phyloP scores from a whole-genome alignment of 75 land plant species.

The Isoetes taiwanensis region DNA sequence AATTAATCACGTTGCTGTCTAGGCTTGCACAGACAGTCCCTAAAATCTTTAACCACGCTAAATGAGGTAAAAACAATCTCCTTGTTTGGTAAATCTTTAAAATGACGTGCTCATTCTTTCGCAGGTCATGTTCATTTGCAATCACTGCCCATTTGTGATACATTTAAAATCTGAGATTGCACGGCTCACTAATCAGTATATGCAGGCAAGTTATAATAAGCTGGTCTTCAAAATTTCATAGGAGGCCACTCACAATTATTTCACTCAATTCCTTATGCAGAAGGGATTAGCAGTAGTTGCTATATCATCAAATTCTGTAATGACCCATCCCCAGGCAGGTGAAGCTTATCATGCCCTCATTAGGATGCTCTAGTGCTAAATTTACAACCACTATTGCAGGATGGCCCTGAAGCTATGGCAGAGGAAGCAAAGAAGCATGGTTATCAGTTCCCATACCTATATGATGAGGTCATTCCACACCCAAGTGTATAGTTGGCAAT shows the following conservation, averaged over 20 bases:
- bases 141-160: conserved; percentile 89
- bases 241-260: neutral
- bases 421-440: conserved; percentile 68
- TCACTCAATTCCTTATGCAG: conserved; percentile 24
- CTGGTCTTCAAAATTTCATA: neutral
- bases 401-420: conserved; percentile 94
- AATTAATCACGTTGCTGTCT: too few relatives aligned
- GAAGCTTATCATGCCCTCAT: neutral
- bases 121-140: conserved; percentile 92
- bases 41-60: too few relatives aligned
- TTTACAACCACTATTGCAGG: conserved; percentile 29
- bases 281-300: conserved; percentile 85
- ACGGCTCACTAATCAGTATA: conserved; percentile 64
- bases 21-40: too few relatives aligned
- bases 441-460: conserved; percentile 88
- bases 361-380: neutral
- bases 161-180: conserved; percentile 66
- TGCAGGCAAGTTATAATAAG: conserved; percentile 30
- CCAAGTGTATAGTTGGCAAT: neutral
- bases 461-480: conserved; percentile 55
- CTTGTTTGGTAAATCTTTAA: too few relatives aligned
- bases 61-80: too few relatives aligned
- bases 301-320: conserved; percentile 76
- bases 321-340: conserved; percentile 78
- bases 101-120: neutral